These are phyloP conservation scores for Microbotryomycetes sp. DNA, from an alignment of 1,284 basidiomycete species.

Conservation along the genomic window DNA sequence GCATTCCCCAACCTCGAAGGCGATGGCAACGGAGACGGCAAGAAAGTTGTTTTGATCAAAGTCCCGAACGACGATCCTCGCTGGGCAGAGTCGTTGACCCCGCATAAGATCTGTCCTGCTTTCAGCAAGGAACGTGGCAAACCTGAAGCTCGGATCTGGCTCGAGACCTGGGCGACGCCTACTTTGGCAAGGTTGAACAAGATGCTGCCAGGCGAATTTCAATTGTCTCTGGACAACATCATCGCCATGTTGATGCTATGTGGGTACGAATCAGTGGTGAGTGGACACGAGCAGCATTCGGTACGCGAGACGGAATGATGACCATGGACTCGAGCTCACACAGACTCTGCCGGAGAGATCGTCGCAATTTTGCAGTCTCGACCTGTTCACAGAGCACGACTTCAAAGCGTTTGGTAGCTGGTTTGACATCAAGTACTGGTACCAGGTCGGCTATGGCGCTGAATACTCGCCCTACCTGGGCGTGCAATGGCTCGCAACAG, in stretches of 20 bases:
- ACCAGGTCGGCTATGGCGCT: constrained; percentile 45
- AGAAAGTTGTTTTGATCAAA: constrained; percentile 43
- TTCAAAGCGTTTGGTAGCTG: constrained; percentile 45
- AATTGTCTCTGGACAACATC: constrained; percentile 40
- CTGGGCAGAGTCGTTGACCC: constrained; percentile 45
- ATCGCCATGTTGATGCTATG: constrained; percentile 46
- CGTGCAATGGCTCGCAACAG: constrained; percentile 45
- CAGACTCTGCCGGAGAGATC: constrained; percentile 33
- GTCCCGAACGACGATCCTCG: constrained; percentile 45
- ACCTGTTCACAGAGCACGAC: constrained; percentile 43
- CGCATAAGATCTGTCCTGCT: constrained; percentile 47
- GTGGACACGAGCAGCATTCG: not conserved
- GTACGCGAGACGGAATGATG: not conserved
- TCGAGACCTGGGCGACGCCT: constrained; percentile 40
- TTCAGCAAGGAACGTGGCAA: constrained; percentile 46
- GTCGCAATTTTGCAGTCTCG: constrained; percentile 40
- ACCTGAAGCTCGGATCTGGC: constrained; percentile 43
- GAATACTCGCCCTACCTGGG: constrained; percentile 44
- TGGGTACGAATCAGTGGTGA: constrained; percentile 45
- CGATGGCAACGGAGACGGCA: constrained; percentile 45
- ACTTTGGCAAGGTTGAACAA: constrained; percentile 38
- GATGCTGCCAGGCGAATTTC: constrained; percentile 36
- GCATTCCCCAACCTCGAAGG: constrained; percentile 46
- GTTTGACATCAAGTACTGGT: constrained; percentile 40
- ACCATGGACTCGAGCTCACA: constrained; percentile 8